phyloP scores from a whole-genome alignment of 2,329 filamentous ascomycete genomes.

The Pseudogymnoascus sp. region DNA sequence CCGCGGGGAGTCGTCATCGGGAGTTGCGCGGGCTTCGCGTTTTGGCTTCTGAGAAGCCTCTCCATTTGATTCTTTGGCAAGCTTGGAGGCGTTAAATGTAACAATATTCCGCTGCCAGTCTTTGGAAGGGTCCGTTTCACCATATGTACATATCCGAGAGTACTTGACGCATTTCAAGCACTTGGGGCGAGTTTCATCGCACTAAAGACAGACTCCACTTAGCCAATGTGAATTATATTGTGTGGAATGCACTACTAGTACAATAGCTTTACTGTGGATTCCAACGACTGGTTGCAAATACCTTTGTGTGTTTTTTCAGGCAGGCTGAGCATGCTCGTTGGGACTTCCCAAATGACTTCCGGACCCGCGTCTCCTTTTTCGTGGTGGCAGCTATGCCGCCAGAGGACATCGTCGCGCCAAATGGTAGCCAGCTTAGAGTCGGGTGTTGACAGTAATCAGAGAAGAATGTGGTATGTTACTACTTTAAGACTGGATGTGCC shows the following conservation, averaged over 20 bases:
- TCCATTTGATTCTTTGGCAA: background rate
- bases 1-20: background rate
- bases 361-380: background rate
- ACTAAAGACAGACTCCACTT: background rate
- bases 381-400: background rate
- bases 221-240: background rate
- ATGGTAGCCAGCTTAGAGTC: background rate
- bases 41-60: background rate
- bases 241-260: background rate
- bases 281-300: background rate
- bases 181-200: background rate
- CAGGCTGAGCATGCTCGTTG: background rate
- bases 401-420: background rate
- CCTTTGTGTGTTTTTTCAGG: background rate
- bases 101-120: constrained; percentile 5
- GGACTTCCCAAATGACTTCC: background rate
- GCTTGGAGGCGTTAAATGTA: background rate
- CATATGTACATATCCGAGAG: background rate
- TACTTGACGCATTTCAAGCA: constrained; percentile 4
- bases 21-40: background rate
- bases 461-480: background rate
- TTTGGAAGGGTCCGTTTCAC: background rate
- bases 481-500: background rate
- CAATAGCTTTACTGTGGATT: background rate
- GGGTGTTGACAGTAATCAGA: background rate